phyloP scores from a whole-genome alignment of 2,329 filamentous ascomycete species.

The Didymellaceae sp. region DNA sequence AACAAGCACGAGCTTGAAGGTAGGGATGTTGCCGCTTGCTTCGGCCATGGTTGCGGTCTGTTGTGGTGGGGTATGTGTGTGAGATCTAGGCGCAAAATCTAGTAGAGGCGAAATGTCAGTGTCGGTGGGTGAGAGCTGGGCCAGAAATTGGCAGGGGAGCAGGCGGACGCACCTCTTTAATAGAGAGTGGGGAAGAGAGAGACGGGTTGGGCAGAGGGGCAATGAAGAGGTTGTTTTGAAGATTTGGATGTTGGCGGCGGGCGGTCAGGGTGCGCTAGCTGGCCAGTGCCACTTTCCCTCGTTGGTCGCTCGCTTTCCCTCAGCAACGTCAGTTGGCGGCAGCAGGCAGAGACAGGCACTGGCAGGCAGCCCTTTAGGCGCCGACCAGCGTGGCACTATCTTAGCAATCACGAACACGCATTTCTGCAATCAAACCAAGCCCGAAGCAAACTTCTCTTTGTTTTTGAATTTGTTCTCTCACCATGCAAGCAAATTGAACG shows the following conservation, averaged over 20 bases:
- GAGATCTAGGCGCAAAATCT: conserved; percentile 38
- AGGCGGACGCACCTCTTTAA: conserved; percentile 36
- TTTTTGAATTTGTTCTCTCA: background rate
- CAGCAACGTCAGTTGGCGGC: conserved; percentile 18
- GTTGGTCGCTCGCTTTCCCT: conserved; percentile 9
- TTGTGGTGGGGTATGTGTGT: conserved; percentile 43
- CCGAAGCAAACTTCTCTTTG: background rate
- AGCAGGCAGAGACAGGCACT: too few species aligned
- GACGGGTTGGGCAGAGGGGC: conserved; percentile 36
- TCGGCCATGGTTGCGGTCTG: conserved; percentile 61
- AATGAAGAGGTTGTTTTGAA: conserved; percentile 25
- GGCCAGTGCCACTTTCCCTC: conserved; percentile 16
- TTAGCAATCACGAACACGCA: conserved; percentile 23
- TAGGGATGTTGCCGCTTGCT: conserved; percentile 68
- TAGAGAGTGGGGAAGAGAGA: conserved; percentile 39
- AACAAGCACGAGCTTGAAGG: conserved; percentile 99
- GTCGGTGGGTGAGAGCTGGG: conserved; percentile 18
- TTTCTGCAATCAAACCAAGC: background rate
- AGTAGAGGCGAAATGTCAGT: conserved; percentile 27
- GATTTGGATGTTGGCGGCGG: conserved; percentile 23
- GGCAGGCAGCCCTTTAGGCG: conserved; percentile 33
- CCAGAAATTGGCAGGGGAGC: conserved; percentile 23
- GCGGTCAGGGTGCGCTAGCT: conserved; percentile 15
- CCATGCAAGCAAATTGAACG: conserved; percentile 29
- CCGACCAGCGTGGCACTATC: conserved; percentile 25